A percentile compares a stretch with the other conserved stretches of the same genome.
Conservation (phyloP, 1,284 basidiomycete species). For the Cystobasidium pallidum region DNA sequence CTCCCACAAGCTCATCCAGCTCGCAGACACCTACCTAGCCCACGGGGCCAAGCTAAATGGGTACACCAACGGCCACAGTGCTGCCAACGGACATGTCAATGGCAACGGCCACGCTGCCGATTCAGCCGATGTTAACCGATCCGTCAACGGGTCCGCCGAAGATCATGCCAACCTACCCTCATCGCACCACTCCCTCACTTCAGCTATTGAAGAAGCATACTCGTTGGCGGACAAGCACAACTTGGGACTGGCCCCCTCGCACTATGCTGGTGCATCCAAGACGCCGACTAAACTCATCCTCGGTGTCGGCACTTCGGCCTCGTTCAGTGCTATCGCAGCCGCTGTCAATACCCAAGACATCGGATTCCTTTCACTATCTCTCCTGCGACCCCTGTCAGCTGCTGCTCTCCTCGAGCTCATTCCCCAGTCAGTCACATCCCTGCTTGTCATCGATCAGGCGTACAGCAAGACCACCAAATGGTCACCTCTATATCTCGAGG, state of each 20-base stretch:
- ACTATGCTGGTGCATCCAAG: constrained; percentile 16
- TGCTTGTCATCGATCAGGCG: constrained; percentile 84
- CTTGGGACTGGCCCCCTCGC: constrained; percentile 20
- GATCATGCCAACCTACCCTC: constrained; percentile 26
- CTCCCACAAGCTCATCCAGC: constrained; percentile 52
- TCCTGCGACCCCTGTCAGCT: constrained; percentile 74
- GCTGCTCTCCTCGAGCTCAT: constrained; percentile 69
- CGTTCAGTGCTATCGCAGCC: constrained; percentile 55
- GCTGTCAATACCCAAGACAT: constrained; percentile 62
- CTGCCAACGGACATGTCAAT: constrained; percentile 26
- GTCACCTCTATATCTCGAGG: constrained; percentile 83
- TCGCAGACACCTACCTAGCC: constrained; percentile 51
- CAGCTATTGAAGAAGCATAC: constrained; percentile 40
- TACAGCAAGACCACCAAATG: constrained; percentile 78
- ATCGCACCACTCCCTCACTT: constrained; percentile 26
- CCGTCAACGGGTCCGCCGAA: constrained; percentile 14
- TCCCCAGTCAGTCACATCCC: constrained; percentile 67
- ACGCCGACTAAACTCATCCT: constrained; percentile 67
- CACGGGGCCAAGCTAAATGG: constrained; percentile 46
- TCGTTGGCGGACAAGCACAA: constrained; percentile 19
- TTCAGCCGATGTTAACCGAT: constrained; percentile 23
- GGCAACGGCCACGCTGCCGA: constrained; percentile 23
- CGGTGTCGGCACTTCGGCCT: constrained; percentile 66
- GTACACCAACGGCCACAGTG: constrained; percentile 19
- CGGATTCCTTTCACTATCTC: constrained; percentile 69